phyloP scores from a whole-genome alignment of 139 green algal genomes.

The Parachlorella kessleri region DNA sequence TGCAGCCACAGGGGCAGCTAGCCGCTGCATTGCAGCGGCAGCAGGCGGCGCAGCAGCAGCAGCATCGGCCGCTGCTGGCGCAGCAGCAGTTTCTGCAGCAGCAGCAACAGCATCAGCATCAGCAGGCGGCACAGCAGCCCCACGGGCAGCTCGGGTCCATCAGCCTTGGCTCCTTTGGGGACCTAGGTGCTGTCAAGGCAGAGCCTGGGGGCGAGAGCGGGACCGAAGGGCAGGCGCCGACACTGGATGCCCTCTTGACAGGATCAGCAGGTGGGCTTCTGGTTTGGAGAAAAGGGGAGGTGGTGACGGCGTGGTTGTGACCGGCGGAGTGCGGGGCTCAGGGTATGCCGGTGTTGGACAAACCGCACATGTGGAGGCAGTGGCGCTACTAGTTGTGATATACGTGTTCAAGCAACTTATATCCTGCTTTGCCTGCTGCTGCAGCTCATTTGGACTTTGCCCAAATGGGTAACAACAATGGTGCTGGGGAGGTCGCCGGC shows the following conservation, averaged over 20 bases:
- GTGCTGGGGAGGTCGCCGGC: too few relatives aligned
- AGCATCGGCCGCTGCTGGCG: background rate
- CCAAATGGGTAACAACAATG: too few relatives aligned
- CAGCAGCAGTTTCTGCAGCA: constrained; percentile 7
- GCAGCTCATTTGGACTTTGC: too few relatives aligned
- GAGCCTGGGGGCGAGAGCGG: background rate
- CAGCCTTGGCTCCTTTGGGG: background rate
- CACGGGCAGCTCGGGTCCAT: background rate
- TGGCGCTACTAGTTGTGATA: too few relatives aligned
- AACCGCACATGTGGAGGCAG: too few relatives aligned
- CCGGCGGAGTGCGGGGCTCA: too few relatives aligned
- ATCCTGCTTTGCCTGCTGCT: too few relatives aligned
- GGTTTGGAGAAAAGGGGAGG: too few relatives aligned
- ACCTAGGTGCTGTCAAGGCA: background rate
- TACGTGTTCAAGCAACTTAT: too few relatives aligned
- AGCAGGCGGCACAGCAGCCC: background rate
- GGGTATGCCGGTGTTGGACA: too few relatives aligned
- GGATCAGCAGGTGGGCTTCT: too few relatives aligned
- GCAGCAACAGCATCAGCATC: background rate
- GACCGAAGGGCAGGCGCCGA: background rate
- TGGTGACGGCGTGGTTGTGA: too few relatives aligned
- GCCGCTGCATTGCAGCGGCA: constrained; percentile 5
- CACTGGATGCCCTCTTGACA: background rate
- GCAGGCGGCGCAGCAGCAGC: background rate
- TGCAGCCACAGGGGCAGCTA: constrained; percentile 4